Evolutionary conservation across 2,329 filamentous ascomycete species (phyloP).

Genomic region (Colletotrichum cordylinicola): DNA sequence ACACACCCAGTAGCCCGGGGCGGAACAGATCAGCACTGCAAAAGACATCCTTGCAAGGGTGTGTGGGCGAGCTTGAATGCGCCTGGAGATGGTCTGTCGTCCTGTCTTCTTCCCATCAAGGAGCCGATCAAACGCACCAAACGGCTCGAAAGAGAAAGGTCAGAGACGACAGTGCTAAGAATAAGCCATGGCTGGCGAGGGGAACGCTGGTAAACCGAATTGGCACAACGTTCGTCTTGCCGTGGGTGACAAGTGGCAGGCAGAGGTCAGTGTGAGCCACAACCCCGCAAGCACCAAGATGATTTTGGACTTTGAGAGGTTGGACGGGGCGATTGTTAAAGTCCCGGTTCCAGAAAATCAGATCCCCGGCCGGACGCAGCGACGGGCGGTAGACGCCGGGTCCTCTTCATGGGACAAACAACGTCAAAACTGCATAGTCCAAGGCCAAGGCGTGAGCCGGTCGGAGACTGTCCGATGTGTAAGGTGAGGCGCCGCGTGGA

Average conservation of each 20-base stretch:
- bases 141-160: slow-evolving; percentile 4
- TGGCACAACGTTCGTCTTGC: slow-evolving; percentile 16
- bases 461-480: slow-evolving; percentile 14
- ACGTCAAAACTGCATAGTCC: background rate
- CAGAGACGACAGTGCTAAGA: slow-evolving; percentile 11
- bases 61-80: background rate
- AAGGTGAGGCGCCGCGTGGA: background rate
- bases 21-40: slow-evolving; percentile 8
- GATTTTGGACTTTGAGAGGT: background rate
- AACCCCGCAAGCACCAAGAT: slow-evolving; percentile 5
- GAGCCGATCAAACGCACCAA: slow-evolving; percentile 17
- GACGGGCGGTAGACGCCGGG: background rate
- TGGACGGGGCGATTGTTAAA: background rate
- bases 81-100: background rate
- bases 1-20: background rate
- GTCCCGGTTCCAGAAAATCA: background rate
- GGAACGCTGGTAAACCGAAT: background rate
- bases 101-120: slow-evolving; percentile 17
- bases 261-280: background rate
- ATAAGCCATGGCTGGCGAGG: slow-evolving; percentile 19
- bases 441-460: background rate
- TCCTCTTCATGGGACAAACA: background rate
- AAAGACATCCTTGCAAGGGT: background rate
- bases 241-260: slow-evolving; percentile 8
- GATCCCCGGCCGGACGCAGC: background rate